phyloP scores from a whole-genome alignment of 345 rosid genomes.

The Ricinus communis region DNA sequence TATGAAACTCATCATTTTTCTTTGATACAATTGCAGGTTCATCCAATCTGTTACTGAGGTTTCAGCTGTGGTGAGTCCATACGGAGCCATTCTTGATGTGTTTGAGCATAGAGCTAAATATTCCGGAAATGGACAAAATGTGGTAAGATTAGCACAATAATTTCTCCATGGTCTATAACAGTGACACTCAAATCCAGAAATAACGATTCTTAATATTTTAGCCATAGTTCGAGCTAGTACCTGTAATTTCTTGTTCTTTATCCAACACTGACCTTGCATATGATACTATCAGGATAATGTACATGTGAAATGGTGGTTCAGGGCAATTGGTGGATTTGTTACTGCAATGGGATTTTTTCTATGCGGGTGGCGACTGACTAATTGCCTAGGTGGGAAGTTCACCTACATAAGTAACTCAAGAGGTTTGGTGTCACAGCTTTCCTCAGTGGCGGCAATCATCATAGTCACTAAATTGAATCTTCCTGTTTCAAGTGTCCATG shows the following conservation, averaged over 20 bases:
- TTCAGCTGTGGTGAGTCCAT: constrained; percentile 33
- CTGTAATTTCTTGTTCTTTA: background rate
- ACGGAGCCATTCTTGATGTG: constrained; percentile 30
- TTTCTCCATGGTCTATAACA: too few species aligned
- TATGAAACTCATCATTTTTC: background rate
- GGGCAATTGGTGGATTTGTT: constrained; percentile 28
- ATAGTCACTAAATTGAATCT: constrained; percentile 17
- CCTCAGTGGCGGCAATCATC: constrained; percentile 36
- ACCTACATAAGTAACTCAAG: constrained; percentile 34
- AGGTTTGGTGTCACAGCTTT: constrained; percentile 27
- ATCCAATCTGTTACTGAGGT: constrained; percentile 36
- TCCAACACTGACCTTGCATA: background rate
- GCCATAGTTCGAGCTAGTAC: too few species aligned
- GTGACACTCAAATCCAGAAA: too few species aligned
- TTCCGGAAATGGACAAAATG: constrained; percentile 21
- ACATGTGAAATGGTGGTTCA: constrained; percentile 29
- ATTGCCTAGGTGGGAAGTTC: constrained; percentile 33
- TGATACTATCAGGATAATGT: constrained; percentile 8
- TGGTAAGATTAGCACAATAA: constrained; percentile 22
- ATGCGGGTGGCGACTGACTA: constrained; percentile 34
- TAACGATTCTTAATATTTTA: too few species aligned
- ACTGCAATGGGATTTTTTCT: constrained; percentile 32
- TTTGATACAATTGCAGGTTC: constrained; percentile 20
- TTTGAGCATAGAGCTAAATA: constrained; percentile 32
- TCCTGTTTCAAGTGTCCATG: constrained; percentile 30